Base-by-base conservation (phyloP, 139 green algal species). In the Coelastrella sp. region DNA sequence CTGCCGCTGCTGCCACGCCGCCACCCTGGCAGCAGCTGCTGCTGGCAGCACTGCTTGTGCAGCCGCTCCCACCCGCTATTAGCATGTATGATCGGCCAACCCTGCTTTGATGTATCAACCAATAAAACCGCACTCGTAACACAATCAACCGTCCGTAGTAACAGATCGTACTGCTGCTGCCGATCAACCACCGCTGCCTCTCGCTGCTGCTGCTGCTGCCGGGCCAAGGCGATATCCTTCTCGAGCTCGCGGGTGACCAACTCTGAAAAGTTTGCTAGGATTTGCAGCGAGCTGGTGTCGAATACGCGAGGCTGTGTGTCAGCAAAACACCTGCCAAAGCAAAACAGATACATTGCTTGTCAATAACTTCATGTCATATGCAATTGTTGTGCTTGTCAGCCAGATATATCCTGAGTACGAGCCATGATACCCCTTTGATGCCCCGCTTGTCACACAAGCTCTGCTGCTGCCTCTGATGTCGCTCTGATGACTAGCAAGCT, bases 61-160 rank as follows among this genome's bases (percentile, higher is more conserved):
- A 88, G 66, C 7, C 83, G 83, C n/a, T 80, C 60, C 83, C 83
- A 88, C 17, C 83, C 83, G 68, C 83, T 88, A 68, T 88, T 88
- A 54, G 83, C 68, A n/a, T 88, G 68, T 7, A 80, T 11, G 2
- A 88, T 57, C 4, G 68, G 54, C 83, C 83, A 88, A 32, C 68
- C 54, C 10, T 66, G 54, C 11, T 66, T 80, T 20, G 83, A 68
- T 3, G 83, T 88, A 73, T 88, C 83, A 2, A 88, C 68, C 3
- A 88, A 19, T 19, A 88, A 54, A 61, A 88, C 83, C 4, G 83
- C 66, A 71, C 83, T 88, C 3, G 66, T 81, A 2, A 88, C 68
- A 20, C 83, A 80, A n/a, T 88, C 83, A 4, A 88, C 22, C 3
- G 66, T 88, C 8, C 83, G 19, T 68, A 88, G 54, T 47, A 80